These are phyloP conservation scores for Epichloe sp. DNA, from an alignment of 2,329 filamentous ascomycete genomes.

Conservation along the genomic window DNA sequence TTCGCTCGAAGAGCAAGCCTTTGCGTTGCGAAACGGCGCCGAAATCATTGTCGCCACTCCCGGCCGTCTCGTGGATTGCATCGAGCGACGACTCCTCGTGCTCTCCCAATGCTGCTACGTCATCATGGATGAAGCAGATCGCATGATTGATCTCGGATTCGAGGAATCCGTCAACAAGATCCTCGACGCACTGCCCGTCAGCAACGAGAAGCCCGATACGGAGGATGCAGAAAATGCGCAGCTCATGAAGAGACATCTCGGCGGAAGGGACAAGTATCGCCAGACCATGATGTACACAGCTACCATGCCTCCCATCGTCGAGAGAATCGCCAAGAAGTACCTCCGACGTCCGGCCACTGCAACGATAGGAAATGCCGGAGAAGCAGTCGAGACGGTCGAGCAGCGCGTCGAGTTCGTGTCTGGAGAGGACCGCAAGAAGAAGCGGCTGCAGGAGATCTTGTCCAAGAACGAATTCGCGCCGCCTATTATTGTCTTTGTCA, in stretches of 20 bases:
- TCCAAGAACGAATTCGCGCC: constrained; percentile 65
- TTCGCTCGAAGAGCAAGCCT: constrained; percentile 85
- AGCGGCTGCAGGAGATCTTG: constrained; percentile 84
- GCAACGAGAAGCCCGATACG: constrained; percentile 88
- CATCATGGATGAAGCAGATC: constrained; percentile 98
- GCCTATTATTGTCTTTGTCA: constrained; percentile 98
- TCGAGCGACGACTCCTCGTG: constrained; percentile 83
- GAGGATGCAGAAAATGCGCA: constrained; percentile 78
- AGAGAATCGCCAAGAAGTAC: constrained; percentile 95
- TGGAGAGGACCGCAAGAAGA: constrained; percentile 93
- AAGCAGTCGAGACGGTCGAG: constrained; percentile 95
- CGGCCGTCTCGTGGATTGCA: constrained; percentile 91
- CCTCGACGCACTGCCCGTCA: constrained; percentile 79
- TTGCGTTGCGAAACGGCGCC: constrained; percentile 77
- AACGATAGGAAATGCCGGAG: constrained; percentile 85
- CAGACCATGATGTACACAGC: constrained; percentile 99
- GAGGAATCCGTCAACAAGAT: constrained; percentile 98
- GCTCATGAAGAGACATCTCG: constrained; percentile 72
- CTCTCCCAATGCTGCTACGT: constrained; percentile 95
- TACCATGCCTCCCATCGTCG: constrained; percentile 86
- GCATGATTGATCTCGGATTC: constrained; percentile 97
- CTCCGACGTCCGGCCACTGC: constrained; percentile 85
- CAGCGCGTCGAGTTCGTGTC: constrained; percentile 86
- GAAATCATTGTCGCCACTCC: constrained; percentile 99
- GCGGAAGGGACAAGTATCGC: constrained; percentile 66